Evolutionary conservation across 2,329 filamentous ascomycete genomes (phyloP), one percentile per base, ranked within the genome.

Genomic region (Penicillium sp.): DNA sequence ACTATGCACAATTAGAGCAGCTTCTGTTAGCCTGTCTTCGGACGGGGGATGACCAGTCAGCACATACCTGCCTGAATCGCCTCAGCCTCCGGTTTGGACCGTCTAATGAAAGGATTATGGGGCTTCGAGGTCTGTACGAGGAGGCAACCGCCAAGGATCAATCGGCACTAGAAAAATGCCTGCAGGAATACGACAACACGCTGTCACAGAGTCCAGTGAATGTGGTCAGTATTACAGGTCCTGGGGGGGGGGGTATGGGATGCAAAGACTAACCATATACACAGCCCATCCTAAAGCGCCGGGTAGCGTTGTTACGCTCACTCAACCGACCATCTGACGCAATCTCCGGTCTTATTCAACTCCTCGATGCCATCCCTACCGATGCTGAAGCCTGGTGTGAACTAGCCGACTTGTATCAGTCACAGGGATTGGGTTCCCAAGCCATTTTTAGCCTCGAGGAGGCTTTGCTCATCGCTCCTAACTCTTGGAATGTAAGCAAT

Each of bases 361-460:
- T 97, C 29, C 79, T 99, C 47, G 89, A 95, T 70, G 87, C 89
- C 60, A 89, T 88, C 54, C 93, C 94, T 2, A 96, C 90, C 2
- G 94, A 99, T 77, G 87, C 89, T 6, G 94, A 99, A 78, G 88
- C 90, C 10, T 99, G 94, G 94, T 86, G 91, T 52, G 94, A 99
- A 78, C 81, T 97, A 65, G 86, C 90, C 53, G 91, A 96, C 71
- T 78, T 97, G 60, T 97, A 99, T 75, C 82, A 92, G 31, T 82
- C 82, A 21, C 89, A 93, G 71, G 91, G 89, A 0, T 77, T 93
- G 67, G 91, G 89, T 70, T 78, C 87, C 15, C 93, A 97, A 74
- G 90, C 92, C 40, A 86, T 96, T 50, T 96, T 89, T 74, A 89
- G 91, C 59, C 78, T 96, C 45, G 94, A 99, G 74, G 94, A 99